phyloP scores from a whole-genome alignment of 306 rosid species.

The Malus sieversii region DNA sequence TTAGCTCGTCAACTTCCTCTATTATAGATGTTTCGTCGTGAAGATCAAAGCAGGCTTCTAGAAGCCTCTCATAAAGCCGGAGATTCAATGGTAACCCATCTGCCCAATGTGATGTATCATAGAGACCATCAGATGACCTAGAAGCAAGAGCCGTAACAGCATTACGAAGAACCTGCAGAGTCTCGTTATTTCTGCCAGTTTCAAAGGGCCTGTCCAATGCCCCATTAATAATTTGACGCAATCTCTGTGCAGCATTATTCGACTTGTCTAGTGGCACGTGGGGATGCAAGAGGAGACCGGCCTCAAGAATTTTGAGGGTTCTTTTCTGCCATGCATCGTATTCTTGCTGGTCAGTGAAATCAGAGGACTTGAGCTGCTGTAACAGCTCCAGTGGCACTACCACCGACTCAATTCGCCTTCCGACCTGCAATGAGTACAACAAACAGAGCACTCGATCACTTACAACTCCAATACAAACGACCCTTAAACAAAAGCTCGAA shows the following conservation, averaged over 20 bases:
- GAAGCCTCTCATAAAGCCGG: slow-evolving; percentile 77
- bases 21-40: slow-evolving; percentile 68
- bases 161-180: slow-evolving; percentile 92
- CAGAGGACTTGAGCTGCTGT: slow-evolving; percentile 89
- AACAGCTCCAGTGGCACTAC: slow-evolving; percentile 89
- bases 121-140: slow-evolving; percentile 71
- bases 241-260: slow-evolving; percentile 61
- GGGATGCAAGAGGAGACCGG: slow-evolving; percentile 92
- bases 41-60: slow-evolving; percentile 73
- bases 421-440: slow-evolving; percentile 52
- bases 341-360: slow-evolving; percentile 80
- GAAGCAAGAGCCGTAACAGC: slow-evolving; percentile 80
- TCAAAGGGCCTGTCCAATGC: slow-evolving; percentile 78
- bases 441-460: neutral
- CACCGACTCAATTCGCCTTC: slow-evolving; percentile 87
- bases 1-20: slow-evolving; percentile 85
- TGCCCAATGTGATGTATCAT: slow-evolving; percentile 92
- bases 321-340: slow-evolving; percentile 80
- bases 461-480: neutral
- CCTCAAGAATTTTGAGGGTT: slow-evolving; percentile 81
- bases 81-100: slow-evolving; percentile 96
- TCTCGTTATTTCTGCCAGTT: slow-evolving; percentile 80
- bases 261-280: slow-evolving; percentile 62
- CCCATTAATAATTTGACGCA: slow-evolving; percentile 67
- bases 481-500: neutral